Evolutionary conservation across 2,329 filamentous ascomycete species (phyloP), one percentile per base, ranked within the genome.

Genomic region (Epichloe aotearoae): DNA sequence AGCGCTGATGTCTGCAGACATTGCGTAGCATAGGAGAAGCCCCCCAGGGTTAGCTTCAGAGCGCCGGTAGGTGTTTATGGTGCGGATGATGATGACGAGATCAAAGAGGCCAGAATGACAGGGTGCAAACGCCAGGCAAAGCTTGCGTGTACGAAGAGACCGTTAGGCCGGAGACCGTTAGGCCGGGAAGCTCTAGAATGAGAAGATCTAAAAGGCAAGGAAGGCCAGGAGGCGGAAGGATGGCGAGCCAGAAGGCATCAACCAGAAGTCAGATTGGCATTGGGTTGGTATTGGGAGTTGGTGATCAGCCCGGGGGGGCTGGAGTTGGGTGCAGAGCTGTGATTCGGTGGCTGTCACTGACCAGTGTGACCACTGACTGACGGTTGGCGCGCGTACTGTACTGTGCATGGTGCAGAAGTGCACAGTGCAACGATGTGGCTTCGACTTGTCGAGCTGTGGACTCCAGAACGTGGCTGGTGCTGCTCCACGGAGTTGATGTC

Each of bases 1-100:
- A 51, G 57, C 55, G 55, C 56, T 53, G 49, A 53, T 41, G 47
- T 58, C 59, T 47, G 55, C 52, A 53, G 59, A 57, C 59, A 61
- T 61, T 50, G 52, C 58, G 49, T 46, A 39, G 46, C 54, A 54
- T 52, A 37, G 40, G 40, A 39, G 38, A 43, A 42, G 48, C 39
- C 17, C 17, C 23, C 26, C 11, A 37, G 14, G 30, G 30, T 10
- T 30, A 48, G 46, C 39, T 46, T 33, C n/a, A 19, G 36, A 46
- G 37, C 38, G 33, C 34, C 41, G 17, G 39, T 4, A 12, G 23
- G 23, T 14, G 34, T 44, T 44, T 37, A 19, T 11, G 36, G n/a
- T 40, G 46, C 19, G 20, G 12, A 12, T 26, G 26, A 33, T 23
- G 42, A 39, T 26, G 37, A 17, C 2, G 15, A 30, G 44, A 12